A percentile compares a stretch with the other conserved stretches of the same genome.
Evolutionary conservation across 306 rosid genomes (phyloP).

Genomic region (Prunus mira): DNA sequence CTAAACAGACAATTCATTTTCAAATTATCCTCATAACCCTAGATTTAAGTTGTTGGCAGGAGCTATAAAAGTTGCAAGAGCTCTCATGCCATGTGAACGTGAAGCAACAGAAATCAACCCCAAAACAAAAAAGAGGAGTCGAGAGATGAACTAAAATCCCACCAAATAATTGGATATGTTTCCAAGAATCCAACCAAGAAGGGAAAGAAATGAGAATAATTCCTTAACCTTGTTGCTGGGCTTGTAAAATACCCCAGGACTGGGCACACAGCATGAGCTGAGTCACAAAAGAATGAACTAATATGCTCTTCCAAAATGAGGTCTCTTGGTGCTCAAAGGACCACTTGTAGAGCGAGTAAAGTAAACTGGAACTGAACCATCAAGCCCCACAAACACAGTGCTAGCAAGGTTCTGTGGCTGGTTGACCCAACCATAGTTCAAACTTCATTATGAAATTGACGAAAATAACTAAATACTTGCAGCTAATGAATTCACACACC

Average conservation of each 20-base stretch:
- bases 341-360: neutral
- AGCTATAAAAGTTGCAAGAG: neutral
- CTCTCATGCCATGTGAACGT: neutral
- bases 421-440: neutral
- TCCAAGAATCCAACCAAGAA: too few species aligned
- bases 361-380: neutral
- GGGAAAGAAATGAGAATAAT: too few species aligned
- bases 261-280: too few species aligned
- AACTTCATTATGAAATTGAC: neutral
- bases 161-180: neutral
- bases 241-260: too few species aligned
- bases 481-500: constrained; percentile 40
- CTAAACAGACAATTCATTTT: neutral
- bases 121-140: neutral
- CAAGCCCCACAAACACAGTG: neutral
- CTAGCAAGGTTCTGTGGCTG: too few species aligned
- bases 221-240: too few species aligned
- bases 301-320: too few species aligned
- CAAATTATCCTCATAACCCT: neutral
- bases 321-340: neutral
- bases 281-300: neutral
- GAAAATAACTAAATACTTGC: neutral
- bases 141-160: neutral
- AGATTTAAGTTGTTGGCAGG: neutral
- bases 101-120: neutral